Percentiles rank a stretch among this genome's conserved stretches.
These are phyloP conservation scores for Scytalidium lignicola DNA, from an alignment of 2,329 filamentous ascomycete species.

Conservation along the genomic window DNA sequence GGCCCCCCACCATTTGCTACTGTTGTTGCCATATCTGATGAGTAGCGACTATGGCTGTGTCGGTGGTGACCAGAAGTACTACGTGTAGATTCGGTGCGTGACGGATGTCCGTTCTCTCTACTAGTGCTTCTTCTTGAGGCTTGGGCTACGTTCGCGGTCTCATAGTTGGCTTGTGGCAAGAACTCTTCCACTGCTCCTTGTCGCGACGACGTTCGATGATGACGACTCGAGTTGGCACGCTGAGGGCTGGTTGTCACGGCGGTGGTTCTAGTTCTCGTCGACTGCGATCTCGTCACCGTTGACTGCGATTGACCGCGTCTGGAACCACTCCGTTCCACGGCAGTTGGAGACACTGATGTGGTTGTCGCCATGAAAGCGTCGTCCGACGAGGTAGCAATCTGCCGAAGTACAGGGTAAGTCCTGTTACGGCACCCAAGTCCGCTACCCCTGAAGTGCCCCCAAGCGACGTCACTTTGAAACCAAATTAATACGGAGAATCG, in stretches of 20 bases:
- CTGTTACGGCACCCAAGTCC: neutral
- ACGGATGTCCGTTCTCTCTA: constrained; percentile 21
- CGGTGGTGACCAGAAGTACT: constrained; percentile 33
- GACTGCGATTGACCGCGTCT: constrained; percentile 23
- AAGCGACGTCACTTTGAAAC: constrained; percentile 5
- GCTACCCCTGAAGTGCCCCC: constrained; percentile 1
- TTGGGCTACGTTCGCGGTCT: constrained; percentile 59
- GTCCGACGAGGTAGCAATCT: constrained; percentile 10
- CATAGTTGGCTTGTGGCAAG: constrained; percentile 63
- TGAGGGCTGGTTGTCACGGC: constrained; percentile 17
- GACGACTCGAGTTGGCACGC: constrained; percentile 16
- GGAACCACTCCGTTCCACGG: constrained; percentile 20
- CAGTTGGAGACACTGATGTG: constrained; percentile 11
- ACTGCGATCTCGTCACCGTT: constrained; percentile 23
- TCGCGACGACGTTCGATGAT: constrained; percentile 33
- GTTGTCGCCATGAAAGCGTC: constrained; percentile 15
- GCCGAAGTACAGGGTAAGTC: neutral
- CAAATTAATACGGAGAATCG: neutral
- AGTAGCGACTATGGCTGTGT: constrained; percentile 26
- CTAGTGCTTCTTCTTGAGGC: constrained; percentile 23
- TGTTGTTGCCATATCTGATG: constrained; percentile 44
- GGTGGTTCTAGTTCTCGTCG: constrained; percentile 17
- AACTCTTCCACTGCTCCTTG: constrained; percentile 36
- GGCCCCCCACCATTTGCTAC: constrained; percentile 49
- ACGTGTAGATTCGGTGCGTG: constrained; percentile 20